Base-by-base conservation (phyloP, 768 basidiomycete genomes). In the Leucocoprinus birnbaumii region DNA sequence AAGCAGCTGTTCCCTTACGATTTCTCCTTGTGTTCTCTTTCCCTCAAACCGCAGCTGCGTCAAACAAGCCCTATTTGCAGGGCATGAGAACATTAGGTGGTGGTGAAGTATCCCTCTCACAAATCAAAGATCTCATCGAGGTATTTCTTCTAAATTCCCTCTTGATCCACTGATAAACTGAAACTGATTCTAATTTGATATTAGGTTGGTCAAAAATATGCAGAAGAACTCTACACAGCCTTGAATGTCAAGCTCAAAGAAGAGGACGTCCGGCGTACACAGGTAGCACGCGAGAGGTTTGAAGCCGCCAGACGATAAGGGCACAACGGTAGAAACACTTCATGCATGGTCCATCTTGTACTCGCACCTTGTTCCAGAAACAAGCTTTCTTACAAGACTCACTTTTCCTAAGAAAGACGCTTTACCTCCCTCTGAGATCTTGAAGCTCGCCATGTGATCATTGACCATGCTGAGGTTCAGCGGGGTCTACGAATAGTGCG, bases 11-110 rank as follows among this genome's bases (percentile, higher is more conserved):
- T 0, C 79, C 85, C 0, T 65, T 84, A 2, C 79, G 81, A 10
- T 68, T 94, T 16, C 67, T 91, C 18, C 63, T 87, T 0, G 74
- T 85, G 53, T 88, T 83, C 64, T 84, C 89, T 0, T 90, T 89
- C 55, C 40, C 65, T 2, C 54, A 67, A 7, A 55, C 69, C 25
- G n/a, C n/a, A n/a, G n/a, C n/a, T n/a, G n/a, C n/a, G n/a, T 66
- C 55, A 44, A 7, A 43, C 40, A 25, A 42, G 56, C 43, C 82
- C 1, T 67, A 64, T 16, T 61, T 93, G 3, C 87, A 89, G 59
- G 82, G 80, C 0, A 83, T 88, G 66, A 80, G 84, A 6, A 67
- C 86, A 40, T 62, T 87, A 3, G 91, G 91, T 0, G 66, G 78
- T 2, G 85, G 84, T 2, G 84, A 89, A 51, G 65, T 87, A 25